Evolutionary conservation across 805 yeast species (phyloP).

Genomic region (Zygotorulaspora chibaensis): DNA sequence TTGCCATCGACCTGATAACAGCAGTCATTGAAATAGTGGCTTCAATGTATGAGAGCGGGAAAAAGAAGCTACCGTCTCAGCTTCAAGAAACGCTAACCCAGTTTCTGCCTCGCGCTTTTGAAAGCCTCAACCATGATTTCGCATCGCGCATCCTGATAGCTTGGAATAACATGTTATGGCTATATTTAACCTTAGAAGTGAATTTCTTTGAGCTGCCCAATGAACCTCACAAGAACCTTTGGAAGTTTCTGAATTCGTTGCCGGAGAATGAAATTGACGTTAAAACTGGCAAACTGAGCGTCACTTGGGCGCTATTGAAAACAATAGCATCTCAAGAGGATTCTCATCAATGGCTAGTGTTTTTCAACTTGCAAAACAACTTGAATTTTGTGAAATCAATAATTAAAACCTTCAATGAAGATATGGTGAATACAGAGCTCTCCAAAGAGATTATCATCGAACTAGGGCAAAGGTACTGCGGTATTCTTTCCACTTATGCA

Average conservation of each 20-base stretch:
- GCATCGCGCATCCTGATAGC: constrained; percentile 56
- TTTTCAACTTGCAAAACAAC: constrained; percentile 22
- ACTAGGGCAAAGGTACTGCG: constrained; percentile 38
- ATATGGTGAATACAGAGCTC: constrained; percentile 10
- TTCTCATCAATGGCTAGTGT: constrained; percentile 8
- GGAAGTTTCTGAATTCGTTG: constrained; percentile 15
- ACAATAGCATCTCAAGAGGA: constrained; percentile 16
- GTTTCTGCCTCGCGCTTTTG: constrained; percentile 36
- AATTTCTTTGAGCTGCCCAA: constrained; percentile 24
- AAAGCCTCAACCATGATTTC: constrained; percentile 45
- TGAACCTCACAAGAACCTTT: constrained; percentile 16
- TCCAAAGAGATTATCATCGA: constrained; percentile 35
- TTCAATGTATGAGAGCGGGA: constrained; percentile 21
- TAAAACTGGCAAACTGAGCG: constrained; percentile 39
- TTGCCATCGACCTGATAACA: constrained; percentile 70
- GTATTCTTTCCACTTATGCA: constrained; percentile 51
- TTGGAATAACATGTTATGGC: constrained; percentile 69
- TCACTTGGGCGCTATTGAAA: constrained; percentile 42
- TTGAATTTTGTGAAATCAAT: constrained; percentile 27
- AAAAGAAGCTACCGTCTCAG: constrained; percentile 11
- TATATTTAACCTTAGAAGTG: constrained; percentile 23
- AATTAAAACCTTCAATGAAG: constrained; percentile 20
- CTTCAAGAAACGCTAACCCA: constrained; percentile 18
- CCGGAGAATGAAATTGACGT: constrained; percentile 27
- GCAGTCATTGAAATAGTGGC: constrained; percentile 62